Evolutionary conservation across 768 basidiomycete genomes (phyloP), one percentile per base, ranked within the genome.

Genomic region (Pisolithus microcarpus): DNA sequence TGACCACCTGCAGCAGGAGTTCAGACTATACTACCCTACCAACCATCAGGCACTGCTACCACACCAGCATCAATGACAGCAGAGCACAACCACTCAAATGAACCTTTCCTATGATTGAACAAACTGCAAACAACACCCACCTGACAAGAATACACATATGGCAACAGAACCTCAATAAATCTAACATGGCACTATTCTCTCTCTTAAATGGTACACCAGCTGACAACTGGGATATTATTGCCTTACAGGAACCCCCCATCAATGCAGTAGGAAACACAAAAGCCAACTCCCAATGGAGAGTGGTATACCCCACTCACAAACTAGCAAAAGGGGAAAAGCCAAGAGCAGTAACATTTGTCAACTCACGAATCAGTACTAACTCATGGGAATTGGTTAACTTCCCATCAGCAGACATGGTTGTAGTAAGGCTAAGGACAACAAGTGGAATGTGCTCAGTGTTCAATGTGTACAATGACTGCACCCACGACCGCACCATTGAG

Each of bases 141-240:
- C 19, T 19, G 16, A 8, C 18, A 21, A 18, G n/a, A 6, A 44
- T 66, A 9, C 37, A 57, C 0, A 62, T 68, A 7, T 60, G 59
- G 57, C 66, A 67, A 46, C 64, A 64, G 24, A 70, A 70, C 31
- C 10, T 65, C 2, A 56, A 57, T 51, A 65, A 62, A 18, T 69
- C 65, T 0, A n/a, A 21, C 3, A 50, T n/a, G 0, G 56, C 62
- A 0, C 8, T 7, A 30, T 30, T 30, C 28, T 30, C 28, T 4
- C 28, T 30, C 6, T 4, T 30, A 4, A 30, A 30, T 7, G 7
- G 28, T 7, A 3, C 28, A 3, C 8, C 7, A 30, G 28, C 28
- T 7, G 28, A 30, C 6, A 7, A 30, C 28, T 30, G 28, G 28
- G 28, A 30, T 7, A 30, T 30, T 7, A 30, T 30, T 30, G 42